Base-by-base conservation (phyloP, 805 yeast species). In the Citeromyces nyonsensis region DNA sequence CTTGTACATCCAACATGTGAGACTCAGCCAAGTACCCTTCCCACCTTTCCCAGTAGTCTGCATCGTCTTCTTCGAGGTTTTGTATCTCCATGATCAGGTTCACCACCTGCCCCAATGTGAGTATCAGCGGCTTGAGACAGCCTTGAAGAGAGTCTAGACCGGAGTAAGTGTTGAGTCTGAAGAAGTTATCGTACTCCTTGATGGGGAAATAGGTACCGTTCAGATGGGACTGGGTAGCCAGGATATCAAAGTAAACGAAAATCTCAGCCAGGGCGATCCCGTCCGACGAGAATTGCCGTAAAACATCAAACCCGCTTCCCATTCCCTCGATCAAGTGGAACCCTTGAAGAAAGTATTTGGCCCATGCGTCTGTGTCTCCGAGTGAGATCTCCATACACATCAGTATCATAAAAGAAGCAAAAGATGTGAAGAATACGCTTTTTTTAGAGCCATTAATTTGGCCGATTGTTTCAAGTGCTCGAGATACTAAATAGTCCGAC, bases 81-180 rank as follows among this genome's bases (percentile, higher is more conserved):
- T 18, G 22, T 5, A 7, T 18, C 5, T 18, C 22, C 22, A 7
- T 12, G 7, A 45, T 24, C 26, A 47, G 35, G 31, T 54, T 55
- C 37, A 58, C 51, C 3, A 57, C 51, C 33, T 57, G 63, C 5
- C 63, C 64, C 22, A 60, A 42, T 2, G 54, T 29, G 15, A 54
- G 37, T 32, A 47, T 49, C 2, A 60, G 37, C 4, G 63, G 61
- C 26, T 58, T 51, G 6, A 56, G 41, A 39, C 62, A 57, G 2
- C 66, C 66, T 37, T 60, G 66, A 20, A 53, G 45, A 3, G 66
- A 63, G 37, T 61, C 65, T 10, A 42, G 33, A 42, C 44, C 5
- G 41, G n/a, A 15, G 32, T 5, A 38, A 13, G 20, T 34, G 26
- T 37, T 39, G 13, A 12, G 39, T 14, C 31, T 38, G 40, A 38